Evolutionary conservation across 2,329 filamentous ascomycete genomes (phyloP), one percentile per base, ranked within the genome.

Genomic region (Trichocomaceae sp.): DNA sequence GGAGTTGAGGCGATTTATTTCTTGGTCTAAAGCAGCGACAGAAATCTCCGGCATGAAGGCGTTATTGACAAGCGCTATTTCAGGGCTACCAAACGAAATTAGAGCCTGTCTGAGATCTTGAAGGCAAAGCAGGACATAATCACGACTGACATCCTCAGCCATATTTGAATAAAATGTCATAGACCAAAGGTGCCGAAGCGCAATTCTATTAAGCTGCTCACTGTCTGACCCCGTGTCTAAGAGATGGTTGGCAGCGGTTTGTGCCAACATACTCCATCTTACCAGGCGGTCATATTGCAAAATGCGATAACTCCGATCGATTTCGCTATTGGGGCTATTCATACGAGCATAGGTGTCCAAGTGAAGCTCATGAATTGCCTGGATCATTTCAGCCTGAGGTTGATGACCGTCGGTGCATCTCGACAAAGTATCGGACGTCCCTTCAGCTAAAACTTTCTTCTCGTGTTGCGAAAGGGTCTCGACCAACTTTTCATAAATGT

Each of bases 1-100:
- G 0, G 92, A 97, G 13, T 89, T 96, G 33, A 97, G 79, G 63
- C 91, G 90, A 12, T 89, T 92, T 23, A 96, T 86, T 67, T 99
- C 92, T 53, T 90, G 85, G 59, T 97, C 91, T 7, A 93, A 85
- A 0, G 90, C 88, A n/a, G 81, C 79, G 2, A 83, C 74, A 0
- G 92, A 96, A 49, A 99, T 81, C 59, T 93, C 88, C 0, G 90
- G 83, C 85, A 99, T 95, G 19, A 91, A 81, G 1, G 83, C 81
- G 65, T 96, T 97, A 69, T 99, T 97, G 3, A 86, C 76, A 13
- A 97, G 76, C 12, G 88, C 81, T 0, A 76, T 67, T 6, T 76
- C 72, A 26, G 74, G 73, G n/a, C 73, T 74, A 13, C 72, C 74
- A 10, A 78, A 66, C 2, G 72, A 71, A 23, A 72, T 62, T 13